Evolutionary conservation across 176 grass and related monocot genomes (phyloP).

Genomic region (Chloris gayana): DNA sequence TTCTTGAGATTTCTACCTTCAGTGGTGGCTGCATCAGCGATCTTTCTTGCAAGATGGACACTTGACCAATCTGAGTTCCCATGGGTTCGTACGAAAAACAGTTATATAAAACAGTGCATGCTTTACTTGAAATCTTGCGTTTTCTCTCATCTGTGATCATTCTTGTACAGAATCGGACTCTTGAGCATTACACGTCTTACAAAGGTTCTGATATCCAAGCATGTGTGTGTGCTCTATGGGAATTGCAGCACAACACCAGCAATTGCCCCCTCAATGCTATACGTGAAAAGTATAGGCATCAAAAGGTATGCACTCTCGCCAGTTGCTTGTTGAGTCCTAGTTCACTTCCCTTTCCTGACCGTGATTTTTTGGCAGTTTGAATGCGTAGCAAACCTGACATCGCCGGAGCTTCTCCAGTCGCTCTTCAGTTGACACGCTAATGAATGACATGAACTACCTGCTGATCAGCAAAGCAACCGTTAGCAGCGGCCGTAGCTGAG

Average conservation of each 20-base stretch:
- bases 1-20: conserved; percentile 79
- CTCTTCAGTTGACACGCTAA: conserved; percentile 42
- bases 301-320: conserved; percentile 47
- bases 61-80: conserved; percentile 62
- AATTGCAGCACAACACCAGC: conserved; percentile 66
- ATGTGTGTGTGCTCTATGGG: conserved; percentile 43
- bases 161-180: conserved; percentile 54
- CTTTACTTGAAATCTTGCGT: background rate
- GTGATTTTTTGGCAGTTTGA: conserved; percentile 41
- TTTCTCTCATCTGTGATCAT: background rate
- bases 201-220: conserved; percentile 50
- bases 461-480: conserved; percentile 28
- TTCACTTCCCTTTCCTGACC: background rate
- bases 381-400: conserved; percentile 39
- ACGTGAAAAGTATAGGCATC: conserved; percentile 71
- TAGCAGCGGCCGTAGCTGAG: conserved; percentile 28
- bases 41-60: conserved; percentile 73
- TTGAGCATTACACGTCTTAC: conserved; percentile 69
- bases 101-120: background rate
- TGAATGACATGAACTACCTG: background rate
- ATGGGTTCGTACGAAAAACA: conserved; percentile 51
- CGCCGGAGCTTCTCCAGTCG: conserved; percentile 39
- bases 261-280: conserved; percentile 61
- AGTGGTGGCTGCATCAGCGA: conserved; percentile 57
- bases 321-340: background rate